These are phyloP conservation scores for Drosera capensis DNA, from an alignment of 148 eudicot genomes.

Conservation along the genomic window DNA sequence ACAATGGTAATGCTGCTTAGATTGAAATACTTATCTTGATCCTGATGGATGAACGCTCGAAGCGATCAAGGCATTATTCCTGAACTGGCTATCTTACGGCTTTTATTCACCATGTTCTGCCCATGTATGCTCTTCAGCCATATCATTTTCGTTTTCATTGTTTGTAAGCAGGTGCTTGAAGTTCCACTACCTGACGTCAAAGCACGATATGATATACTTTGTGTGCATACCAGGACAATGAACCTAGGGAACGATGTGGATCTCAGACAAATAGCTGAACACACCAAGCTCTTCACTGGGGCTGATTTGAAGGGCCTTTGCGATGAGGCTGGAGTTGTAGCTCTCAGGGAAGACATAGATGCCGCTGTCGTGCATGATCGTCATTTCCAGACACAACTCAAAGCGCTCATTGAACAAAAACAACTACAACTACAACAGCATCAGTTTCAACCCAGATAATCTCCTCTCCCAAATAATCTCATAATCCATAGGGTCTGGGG, in stretches of 20 bases:
- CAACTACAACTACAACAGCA: too few species aligned
- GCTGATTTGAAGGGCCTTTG: slow-evolving; percentile 88
- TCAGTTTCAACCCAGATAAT: too few species aligned
- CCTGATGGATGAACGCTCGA: too few species aligned
- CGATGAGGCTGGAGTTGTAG: slow-evolving; percentile 74
- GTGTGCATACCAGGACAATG: slow-evolving; percentile 71
- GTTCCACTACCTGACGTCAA: slow-evolving; percentile 93
- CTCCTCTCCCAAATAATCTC: too few species aligned
- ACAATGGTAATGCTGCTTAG: too few species aligned
- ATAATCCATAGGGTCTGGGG: too few species aligned
- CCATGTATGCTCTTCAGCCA: neutral
- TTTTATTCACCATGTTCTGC: neutral
- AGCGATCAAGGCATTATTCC: too few species aligned
- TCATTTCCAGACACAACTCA: slow-evolving; percentile 57
- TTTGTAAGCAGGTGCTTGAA: slow-evolving; percentile 80
- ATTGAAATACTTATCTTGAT: too few species aligned
- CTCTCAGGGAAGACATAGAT: slow-evolving; percentile 83
- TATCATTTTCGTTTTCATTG: too few species aligned
- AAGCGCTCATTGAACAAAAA: slow-evolving; percentile 40
- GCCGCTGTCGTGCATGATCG: slow-evolving; percentile 44
- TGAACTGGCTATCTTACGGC: neutral
- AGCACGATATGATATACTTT: slow-evolving; percentile 65
- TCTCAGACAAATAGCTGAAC: slow-evolving; percentile 60
- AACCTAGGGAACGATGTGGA: slow-evolving; percentile 49
- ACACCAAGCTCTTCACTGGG: slow-evolving; percentile 79